A percentile compares a stretch with the other conserved stretches of the same genome.
Conservation (phyloP, 768 basidiomycete species). For the Psilocybe cubensis region DNA sequence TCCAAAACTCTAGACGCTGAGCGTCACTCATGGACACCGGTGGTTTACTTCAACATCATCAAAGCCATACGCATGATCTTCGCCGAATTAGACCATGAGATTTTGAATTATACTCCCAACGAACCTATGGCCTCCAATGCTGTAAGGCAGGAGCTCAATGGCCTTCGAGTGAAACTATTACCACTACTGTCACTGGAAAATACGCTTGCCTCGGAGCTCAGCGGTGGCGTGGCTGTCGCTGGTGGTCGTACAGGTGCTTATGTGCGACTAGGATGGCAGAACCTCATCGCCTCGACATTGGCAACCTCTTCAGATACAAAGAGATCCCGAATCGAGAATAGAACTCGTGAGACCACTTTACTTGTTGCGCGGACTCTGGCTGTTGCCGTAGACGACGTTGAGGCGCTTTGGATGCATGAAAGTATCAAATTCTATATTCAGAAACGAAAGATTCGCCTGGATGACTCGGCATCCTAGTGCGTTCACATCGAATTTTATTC, state of each 20-base stretch:
- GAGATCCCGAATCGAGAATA: conserved; percentile 17
- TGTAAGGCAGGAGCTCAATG: conserved; percentile 45
- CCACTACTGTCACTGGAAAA: conserved; percentile 71
- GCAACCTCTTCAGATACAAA: conserved; percentile 37
- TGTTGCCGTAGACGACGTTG: conserved; percentile 53
- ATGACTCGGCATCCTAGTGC: conserved; percentile 80
- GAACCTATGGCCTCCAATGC: conserved; percentile 27
- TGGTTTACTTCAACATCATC: conserved; percentile 85
- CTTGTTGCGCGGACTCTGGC: conserved; percentile 61
- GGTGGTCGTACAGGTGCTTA: conserved; percentile 67
- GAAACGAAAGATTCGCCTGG: conserved; percentile 62
- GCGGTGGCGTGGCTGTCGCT: conserved; percentile 61
- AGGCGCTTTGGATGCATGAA: conserved; percentile 72
- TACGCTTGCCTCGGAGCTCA: conserved; percentile 68
- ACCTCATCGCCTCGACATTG: conserved; percentile 48
- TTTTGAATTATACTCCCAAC: conserved; percentile 31
- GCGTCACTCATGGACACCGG: conserved; percentile 75
- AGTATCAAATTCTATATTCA: conserved; percentile 60
- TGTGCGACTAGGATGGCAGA: conserved; percentile 77
- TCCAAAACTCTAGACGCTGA: conserved; percentile 70
- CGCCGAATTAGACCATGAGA: conserved; percentile 68
- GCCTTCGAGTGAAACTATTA: conserved; percentile 58
- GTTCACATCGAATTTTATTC: conserved; percentile 27
- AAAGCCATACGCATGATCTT: conserved; percentile 77
- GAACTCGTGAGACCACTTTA: conserved; percentile 35